Conservation (phyloP, 225 moss, liverwort and hornwort genomes). For the Bryoerythrophyllum caledonicum region DNA sequence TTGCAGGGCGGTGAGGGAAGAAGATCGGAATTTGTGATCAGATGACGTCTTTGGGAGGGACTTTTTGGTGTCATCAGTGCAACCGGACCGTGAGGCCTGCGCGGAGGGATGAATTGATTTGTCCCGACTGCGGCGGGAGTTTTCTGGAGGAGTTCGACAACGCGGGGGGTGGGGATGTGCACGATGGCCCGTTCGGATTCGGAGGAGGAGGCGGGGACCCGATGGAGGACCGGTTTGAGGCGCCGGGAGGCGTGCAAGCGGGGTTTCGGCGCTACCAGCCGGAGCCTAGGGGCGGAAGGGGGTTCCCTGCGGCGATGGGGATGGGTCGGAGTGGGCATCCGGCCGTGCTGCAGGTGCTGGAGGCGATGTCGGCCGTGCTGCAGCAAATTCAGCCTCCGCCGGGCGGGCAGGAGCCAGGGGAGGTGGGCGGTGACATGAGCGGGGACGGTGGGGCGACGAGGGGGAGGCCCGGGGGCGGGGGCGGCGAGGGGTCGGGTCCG, state of each 20-base stretch:
- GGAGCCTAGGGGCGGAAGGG: conserved; percentile 44
- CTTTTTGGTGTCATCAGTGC: conserved; percentile 95
- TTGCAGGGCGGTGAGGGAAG: background rate
- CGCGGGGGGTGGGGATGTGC: conserved; percentile 22
- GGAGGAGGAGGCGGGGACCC: conserved; percentile 56
- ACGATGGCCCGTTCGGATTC: conserved; percentile 48
- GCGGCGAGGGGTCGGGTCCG: conserved; percentile 16
- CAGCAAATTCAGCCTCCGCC: conserved; percentile 78
- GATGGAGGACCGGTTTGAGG: conserved; percentile 39
- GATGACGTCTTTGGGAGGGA: conserved; percentile 90
- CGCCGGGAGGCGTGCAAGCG: conserved; percentile 55
- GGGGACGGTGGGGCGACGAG: conserved; percentile 46
- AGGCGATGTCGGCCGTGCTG: conserved; percentile 93
- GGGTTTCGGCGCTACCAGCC: conserved; percentile 68
- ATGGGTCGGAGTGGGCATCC: conserved; percentile 52
- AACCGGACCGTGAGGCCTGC: conserved; percentile 59
- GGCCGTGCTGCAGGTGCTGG: conserved; percentile 78
- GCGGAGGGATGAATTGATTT: conserved; percentile 71
- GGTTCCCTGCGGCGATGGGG: conserved; percentile 12
- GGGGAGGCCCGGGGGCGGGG: conserved; percentile 22
- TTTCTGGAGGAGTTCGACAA: conserved; percentile 72
- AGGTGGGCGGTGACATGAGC: conserved; percentile 35
- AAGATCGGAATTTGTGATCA: conserved; percentile 25
- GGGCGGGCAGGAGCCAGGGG: conserved; percentile 52
- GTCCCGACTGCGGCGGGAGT: conserved; percentile 65